Conservation (phyloP, 176 grass and related monocot species). For the Paspalum vaginatum region DNA sequence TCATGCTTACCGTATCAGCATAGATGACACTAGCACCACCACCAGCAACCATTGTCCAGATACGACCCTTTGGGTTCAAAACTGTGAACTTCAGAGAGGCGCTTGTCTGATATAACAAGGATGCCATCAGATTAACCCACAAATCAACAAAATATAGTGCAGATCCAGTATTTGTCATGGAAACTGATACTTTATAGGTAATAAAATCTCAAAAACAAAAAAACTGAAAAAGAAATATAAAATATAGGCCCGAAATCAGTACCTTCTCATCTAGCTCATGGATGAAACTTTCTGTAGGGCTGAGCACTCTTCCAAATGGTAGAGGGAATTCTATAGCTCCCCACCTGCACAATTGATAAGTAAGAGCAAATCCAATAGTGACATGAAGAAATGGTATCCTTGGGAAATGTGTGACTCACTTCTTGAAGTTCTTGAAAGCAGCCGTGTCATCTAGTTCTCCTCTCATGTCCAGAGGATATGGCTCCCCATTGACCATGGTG, state of each 20-base stretch:
- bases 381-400: constrained; percentile 1
- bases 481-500: constrained; percentile 80
- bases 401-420: constrained; percentile 46
- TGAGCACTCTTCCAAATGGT: constrained; percentile 86
- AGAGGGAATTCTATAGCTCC: constrained; percentile 79
- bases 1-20: constrained; percentile 75
- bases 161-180: not conserved
- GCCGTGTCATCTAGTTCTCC: constrained; percentile 97
- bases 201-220: not conserved
- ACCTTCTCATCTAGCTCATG: constrained; percentile 94
- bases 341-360: constrained; percentile 60
- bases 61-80: constrained; percentile 84
- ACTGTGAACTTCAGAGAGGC: constrained; percentile 93
- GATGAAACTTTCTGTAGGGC: constrained; percentile 78
- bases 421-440: constrained; percentile 98
- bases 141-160: constrained; percentile 6
- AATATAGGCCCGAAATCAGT: not conserved
- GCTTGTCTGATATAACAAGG: constrained; percentile 64
- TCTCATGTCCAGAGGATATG: constrained; percentile 90
- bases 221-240: not conserved
- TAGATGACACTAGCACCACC: constrained; percentile 99
- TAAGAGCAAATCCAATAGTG: constrained; percentile 18
- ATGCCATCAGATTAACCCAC: not conserved
- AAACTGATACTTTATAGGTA: constrained; percentile 1
- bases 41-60: constrained; percentile 97